Evolutionary conservation across 176 grass and related monocot species (phyloP), one percentile per base, ranked within the genome.

Genomic region (Cenchrus fungigraminus): DNA sequence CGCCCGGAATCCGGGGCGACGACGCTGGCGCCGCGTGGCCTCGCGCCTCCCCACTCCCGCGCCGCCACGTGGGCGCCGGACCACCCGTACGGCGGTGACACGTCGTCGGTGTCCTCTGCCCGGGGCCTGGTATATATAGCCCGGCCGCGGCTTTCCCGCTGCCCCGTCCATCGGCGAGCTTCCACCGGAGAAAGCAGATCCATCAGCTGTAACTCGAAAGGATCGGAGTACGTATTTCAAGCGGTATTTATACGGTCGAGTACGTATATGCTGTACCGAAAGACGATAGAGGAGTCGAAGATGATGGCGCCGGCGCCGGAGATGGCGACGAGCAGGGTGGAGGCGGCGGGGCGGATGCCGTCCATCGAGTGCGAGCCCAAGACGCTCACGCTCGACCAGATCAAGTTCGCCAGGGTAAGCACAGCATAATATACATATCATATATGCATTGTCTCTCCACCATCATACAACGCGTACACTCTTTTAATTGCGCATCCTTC

Each of bases 311-410:
- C 72, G 78, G 75, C 16, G 6, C n/a, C n/a, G n/a, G 42, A 43
- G 19, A 10, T 83, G 66, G 52, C 57, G 57, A 40, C 72, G 37
- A 44, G 4, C 2, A 31, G 52, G 29, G 49, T 69, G 11, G 51
- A 29, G 51, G 79, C 3, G 2, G 42, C n/a, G 0, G 31, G 73
- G 52, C 61, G 66, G 79, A 51, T 62, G 72, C 44, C 84, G 69
- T 85, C 85, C 17, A 87, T 92, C 16, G 94, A 97, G 75, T 14
- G 66, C 14, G 94, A 97, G 87, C 94, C 94, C 75, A 86, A 84
- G 81, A 90, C 94, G 55, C 87, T 97, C 0, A 88, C 89, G 5
- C 64, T 85, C 43, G 54, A 84, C 58, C 80, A 94, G 68, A 76
- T 97, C 84, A 88, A 87, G 74, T 76, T 82, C 73, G 94, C 87